A percentile compares a stretch with the other conserved stretches of the same genome.
Evolutionary conservation across 768 basidiomycete species (phyloP).

Genomic region (Panaeolus cyanescens): DNA sequence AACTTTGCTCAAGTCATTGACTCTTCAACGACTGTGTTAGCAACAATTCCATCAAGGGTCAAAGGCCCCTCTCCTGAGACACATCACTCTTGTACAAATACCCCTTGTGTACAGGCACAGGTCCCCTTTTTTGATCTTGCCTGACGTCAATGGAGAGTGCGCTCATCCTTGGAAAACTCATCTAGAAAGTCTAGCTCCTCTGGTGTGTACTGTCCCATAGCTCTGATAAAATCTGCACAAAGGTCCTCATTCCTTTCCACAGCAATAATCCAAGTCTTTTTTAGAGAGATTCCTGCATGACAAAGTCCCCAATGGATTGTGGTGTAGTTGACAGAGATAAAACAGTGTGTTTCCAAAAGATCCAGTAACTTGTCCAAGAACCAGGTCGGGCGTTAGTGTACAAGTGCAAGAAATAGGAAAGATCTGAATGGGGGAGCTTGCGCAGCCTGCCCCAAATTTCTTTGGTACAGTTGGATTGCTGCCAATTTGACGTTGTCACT

Average conservation of each 20-base stretch:
- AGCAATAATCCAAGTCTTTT: slow-evolving; percentile 34
- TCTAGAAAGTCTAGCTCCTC: slow-evolving; percentile 37
- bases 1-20: slow-evolving; percentile 24
- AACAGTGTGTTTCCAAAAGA: slow-evolving; percentile 26
- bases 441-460: too few relatives aligned
- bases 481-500: too few relatives aligned
- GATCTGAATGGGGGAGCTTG: too few relatives aligned
- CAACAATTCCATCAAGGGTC: slow-evolving; percentile 31
- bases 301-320: slow-evolving; percentile 31
- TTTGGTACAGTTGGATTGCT: too few relatives aligned
- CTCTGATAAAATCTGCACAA: slow-evolving; percentile 22
- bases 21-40: slow-evolving; percentile 26
- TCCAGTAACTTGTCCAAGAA: slow-evolving; percentile 33
- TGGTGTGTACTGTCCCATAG: slow-evolving; percentile 28
- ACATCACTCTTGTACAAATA: slow-evolving; percentile 29
- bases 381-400: slow-evolving; percentile 25
- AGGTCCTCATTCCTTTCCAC: slow-evolving; percentile 26
- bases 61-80: slow-evolving; percentile 27
- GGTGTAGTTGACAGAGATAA: slow-evolving; percentile 34
- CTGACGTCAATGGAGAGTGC: slow-evolving; percentile 14
- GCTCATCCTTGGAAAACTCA: slow-evolving; percentile 33
- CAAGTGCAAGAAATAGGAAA: slow-evolving; percentile 19
- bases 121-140: slow-evolving; percentile 23
- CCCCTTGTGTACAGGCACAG: slow-evolving; percentile 20
- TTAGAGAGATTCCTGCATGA: slow-evolving; percentile 23